Percentiles rank a stretch among this genome's conserved stretches.
Conservation (phyloP, 768 basidiomycete species). For the Mrakia blollopis region DNA sequence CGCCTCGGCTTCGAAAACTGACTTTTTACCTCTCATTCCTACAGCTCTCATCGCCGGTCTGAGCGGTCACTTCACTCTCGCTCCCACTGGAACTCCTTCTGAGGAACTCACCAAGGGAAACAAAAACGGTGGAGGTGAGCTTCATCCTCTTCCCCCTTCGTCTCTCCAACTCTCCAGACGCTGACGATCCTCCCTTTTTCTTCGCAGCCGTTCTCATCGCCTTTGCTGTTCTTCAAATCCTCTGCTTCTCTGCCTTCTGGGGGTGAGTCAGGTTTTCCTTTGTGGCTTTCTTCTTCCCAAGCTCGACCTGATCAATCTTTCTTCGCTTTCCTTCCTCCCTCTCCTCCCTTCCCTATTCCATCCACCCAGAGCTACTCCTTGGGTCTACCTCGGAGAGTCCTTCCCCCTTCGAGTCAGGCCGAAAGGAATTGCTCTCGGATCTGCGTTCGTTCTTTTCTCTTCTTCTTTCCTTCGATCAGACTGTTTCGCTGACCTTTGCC, state of each 20-base stretch:
- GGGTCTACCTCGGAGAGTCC: conserved; percentile 50
- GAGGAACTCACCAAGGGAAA: conserved; percentile 55
- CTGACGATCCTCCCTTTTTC: not conserved
- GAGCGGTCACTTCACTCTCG: conserved; percentile 65
- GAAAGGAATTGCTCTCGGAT: conserved; percentile 71
- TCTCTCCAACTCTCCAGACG: not conserved
- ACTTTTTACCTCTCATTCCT: not conserved
- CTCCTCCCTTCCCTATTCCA: conserved; percentile 57
- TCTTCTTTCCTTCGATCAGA: no score
- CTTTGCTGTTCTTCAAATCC: conserved; percentile 72
- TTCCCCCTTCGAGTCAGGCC: conserved; percentile 76
- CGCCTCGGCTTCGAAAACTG: not conserved
- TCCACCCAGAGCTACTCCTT: conserved; percentile 20
- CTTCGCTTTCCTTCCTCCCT: not conserved
- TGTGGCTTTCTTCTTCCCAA: conserved; percentile 55
- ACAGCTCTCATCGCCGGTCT: conserved; percentile 52
- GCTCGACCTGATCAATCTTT: not conserved
- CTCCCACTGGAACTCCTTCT: conserved; percentile 52
- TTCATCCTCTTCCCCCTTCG: no score
- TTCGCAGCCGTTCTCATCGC: conserved; percentile 57
- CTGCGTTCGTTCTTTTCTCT: conserved; percentile 42
- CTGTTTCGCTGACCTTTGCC: no score
- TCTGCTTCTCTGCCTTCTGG: conserved; percentile 69
- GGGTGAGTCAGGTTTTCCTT: conserved; percentile 36
- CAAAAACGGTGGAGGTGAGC: conserved; percentile 47